Evolutionary conservation across 148 eudicot genomes (phyloP).

Genomic region (Suaeda aralocaspica): DNA sequence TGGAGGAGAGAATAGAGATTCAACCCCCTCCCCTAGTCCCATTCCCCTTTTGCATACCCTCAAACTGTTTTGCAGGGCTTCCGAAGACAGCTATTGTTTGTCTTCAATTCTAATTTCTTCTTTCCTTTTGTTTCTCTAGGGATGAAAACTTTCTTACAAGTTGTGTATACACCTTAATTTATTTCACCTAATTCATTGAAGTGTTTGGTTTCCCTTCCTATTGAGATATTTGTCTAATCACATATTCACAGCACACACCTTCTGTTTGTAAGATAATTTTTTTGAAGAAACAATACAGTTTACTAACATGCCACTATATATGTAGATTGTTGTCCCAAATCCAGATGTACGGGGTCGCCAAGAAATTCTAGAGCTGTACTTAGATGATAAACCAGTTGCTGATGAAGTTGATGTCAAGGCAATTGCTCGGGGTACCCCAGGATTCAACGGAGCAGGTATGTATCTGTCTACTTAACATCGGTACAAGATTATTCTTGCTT

Average conservation of each 20-base stretch:
- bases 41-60: too few relatives aligned
- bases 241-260: too few relatives aligned
- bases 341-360: conserved; percentile 97
- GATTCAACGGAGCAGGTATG: conserved; percentile 94
- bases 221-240: too few relatives aligned
- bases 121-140: not conserved
- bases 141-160: not conserved
- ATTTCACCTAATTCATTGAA: not conserved
- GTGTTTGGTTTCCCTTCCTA: not conserved
- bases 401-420: conserved; percentile 78
- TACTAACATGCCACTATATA: conserved; percentile 4
- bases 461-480: not conserved
- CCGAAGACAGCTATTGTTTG: not conserved
- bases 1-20: not conserved
- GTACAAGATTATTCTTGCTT: not conserved
- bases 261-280: not conserved
- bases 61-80: not conserved
- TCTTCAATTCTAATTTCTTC: not conserved
- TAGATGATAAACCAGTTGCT: conserved; percentile 81
- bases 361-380: conserved; percentile 85
- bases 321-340: conserved; percentile 82
- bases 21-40: too few relatives aligned
- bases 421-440: conserved; percentile 97
- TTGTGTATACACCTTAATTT: not conserved
- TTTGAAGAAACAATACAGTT: not conserved